Base-by-base conservation (phyloP, 129 eudicot species). In the Tagetes patula region DNA sequence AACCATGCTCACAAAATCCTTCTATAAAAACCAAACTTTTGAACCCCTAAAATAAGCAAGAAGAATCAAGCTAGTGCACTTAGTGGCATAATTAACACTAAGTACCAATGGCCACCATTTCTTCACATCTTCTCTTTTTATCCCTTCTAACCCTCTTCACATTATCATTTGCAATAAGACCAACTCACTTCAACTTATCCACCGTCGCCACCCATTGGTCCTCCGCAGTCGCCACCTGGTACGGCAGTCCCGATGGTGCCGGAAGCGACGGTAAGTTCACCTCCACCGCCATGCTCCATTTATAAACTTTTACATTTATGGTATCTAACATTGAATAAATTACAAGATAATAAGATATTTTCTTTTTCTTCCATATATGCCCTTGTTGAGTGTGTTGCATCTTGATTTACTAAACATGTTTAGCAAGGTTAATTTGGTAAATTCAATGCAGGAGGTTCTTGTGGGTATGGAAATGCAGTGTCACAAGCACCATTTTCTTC, bases 201-300 rank as follows among this genome's bases (percentile, higher is more conserved):
- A 69, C 87, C 41, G 61, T 37, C 0, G 84, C 82, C 38, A 66
- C 84, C 63, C 87, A 79, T 34, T 93, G 98, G 98, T 65, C 78
- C 0, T n/a, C 87, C 5, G 98, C 96, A 27, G 81, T 75, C 27
- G 96, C 96, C 1, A 92, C 98, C 0, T 92, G 98, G 98, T 92
- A 92, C 11, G 96, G 98, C 48, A 79, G 84, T 69, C 88, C 90
- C 1, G 69, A 86, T 38, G 98, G 98, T 6, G 80, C 83, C 40
- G 98, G 98, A 84, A 93, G 96, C 38, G 91, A 82, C 47, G 96
- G 98, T 93, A 86, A 6, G 81, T 34, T n/a, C 7, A 64, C 40
- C 10, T 20, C 2, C 42, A 33, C 54, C 65, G 8, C 50, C 67
- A 72, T 10, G 62, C 43, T 55, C 42, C 36, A 20, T 39, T 7